A percentile compares a stretch with the other conserved stretches of the same genome.
Evolutionary conservation across 192 early-diverging fungal species (phyloP).

Genomic region (Coemansia sp.): DNA sequence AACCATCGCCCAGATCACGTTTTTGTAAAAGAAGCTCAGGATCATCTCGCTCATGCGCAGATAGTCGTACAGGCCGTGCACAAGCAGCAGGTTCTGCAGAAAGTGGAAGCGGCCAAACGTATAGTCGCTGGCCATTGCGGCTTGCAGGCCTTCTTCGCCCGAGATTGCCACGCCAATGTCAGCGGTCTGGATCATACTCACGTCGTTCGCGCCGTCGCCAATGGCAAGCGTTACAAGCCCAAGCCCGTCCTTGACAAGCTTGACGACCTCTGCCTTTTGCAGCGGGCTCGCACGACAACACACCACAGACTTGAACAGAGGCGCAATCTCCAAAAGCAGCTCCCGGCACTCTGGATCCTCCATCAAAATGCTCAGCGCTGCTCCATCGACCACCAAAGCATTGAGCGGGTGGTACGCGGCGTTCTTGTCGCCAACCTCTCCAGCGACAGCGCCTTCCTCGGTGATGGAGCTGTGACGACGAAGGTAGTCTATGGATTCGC

Average conservation of each 20-base stretch:
- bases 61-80: slow-evolving; percentile 93
- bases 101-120: slow-evolving; percentile 90
- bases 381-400: slow-evolving; percentile 86
- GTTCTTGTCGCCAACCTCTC: slow-evolving; percentile 10
- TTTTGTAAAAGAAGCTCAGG: slow-evolving; percentile 96
- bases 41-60: slow-evolving; percentile 86
- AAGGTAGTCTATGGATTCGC: slow-evolving; percentile 44
- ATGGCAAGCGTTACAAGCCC: slow-evolving; percentile 68
- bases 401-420: slow-evolving; percentile 44
- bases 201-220: slow-evolving; percentile 86
- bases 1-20: slow-evolving; percentile 88
- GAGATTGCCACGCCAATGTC: slow-evolving; percentile 79
- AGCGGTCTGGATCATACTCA: slow-evolving; percentile 96
- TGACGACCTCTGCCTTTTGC: slow-evolving; percentile 95
- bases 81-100: slow-evolving; percentile 79
- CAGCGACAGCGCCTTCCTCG: slow-evolving; percentile 10
- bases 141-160: slow-evolving; percentile 85
- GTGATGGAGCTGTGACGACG: slow-evolving; percentile 36
- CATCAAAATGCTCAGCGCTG: slow-evolving; percentile 57
- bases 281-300: slow-evolving; percentile 91
- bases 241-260: slow-evolving; percentile 76
- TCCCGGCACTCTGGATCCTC: slow-evolving; percentile 32
- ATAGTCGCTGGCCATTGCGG: slow-evolving; percentile 93
- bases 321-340: slow-evolving; percentile 63
- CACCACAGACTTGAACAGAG: slow-evolving; percentile 80